Percentiles rank a stretch among this genome's conserved stretches.
Conservation (phyloP, 768 basidiomycete species). For the Ramaria sp. region DNA sequence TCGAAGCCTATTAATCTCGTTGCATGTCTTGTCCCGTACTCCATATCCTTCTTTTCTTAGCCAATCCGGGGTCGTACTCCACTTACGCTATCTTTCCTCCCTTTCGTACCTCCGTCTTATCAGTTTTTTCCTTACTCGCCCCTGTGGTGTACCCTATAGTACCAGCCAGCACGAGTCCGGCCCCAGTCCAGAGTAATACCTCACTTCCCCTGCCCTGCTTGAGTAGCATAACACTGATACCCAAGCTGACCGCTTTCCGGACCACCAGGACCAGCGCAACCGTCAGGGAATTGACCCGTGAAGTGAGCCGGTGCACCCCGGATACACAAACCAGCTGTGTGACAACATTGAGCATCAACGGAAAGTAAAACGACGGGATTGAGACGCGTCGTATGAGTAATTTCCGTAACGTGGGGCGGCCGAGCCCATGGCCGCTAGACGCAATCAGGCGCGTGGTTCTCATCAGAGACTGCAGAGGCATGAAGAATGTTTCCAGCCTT, state of each 20-base stretch:
- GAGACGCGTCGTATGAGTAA: constrained; percentile 17
- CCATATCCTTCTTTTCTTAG: too few relatives aligned
- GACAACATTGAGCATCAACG: constrained; percentile 63
- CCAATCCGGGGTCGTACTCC: too few relatives aligned
- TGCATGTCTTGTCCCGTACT: too few relatives aligned
- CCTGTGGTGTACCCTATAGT: constrained; percentile 56
- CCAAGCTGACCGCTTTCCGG: constrained; percentile 66
- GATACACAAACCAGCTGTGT: constrained; percentile 80
- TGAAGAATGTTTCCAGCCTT: constrained; percentile 4
- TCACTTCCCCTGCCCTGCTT: constrained; percentile 28
- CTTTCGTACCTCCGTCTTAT: constrained; percentile 12
- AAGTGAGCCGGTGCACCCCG: constrained; percentile 80
- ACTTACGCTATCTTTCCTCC: not conserved
- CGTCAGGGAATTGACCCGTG: constrained; percentile 58
- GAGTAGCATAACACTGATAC: constrained; percentile 49
- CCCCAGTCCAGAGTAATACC: constrained; percentile 57
- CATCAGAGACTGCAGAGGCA: not conserved
- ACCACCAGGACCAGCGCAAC: constrained; percentile 76
- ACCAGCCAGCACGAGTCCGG: constrained; percentile 55
- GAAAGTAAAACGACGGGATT: constrained; percentile 50
- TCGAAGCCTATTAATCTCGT: too few relatives aligned
- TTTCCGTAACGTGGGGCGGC: not conserved
- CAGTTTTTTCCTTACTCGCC: constrained; percentile 19
- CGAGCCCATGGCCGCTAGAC: not conserved
- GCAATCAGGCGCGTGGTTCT: not conserved